phyloP scores from a whole-genome alignment of 1,284 basidiomycete species.

The Ustilago nuda region DNA sequence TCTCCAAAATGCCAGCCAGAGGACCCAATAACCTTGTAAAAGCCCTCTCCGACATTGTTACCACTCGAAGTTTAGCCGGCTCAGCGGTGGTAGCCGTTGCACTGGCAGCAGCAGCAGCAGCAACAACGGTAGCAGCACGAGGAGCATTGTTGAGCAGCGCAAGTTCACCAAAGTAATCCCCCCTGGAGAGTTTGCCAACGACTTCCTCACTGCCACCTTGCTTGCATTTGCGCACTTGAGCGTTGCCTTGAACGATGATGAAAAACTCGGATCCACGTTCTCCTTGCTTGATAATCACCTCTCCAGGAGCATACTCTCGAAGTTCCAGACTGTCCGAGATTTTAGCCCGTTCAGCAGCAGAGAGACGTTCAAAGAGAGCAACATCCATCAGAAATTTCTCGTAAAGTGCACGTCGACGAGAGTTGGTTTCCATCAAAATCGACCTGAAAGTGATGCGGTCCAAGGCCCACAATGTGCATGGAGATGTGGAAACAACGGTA shows the following conservation, averaged over 20 bases:
- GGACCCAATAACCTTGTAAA: slow-evolving; percentile 95
- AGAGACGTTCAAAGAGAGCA: slow-evolving; percentile 84
- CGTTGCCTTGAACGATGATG: slow-evolving; percentile 93
- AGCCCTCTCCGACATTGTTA: slow-evolving; percentile 89
- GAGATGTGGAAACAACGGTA: slow-evolving; percentile 85
- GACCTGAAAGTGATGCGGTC: slow-evolving; percentile 98
- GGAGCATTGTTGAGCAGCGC: slow-evolving; percentile 86
- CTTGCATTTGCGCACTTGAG: slow-evolving; percentile 83
- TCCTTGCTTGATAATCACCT: slow-evolving; percentile 88
- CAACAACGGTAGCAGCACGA: slow-evolving; percentile 92
- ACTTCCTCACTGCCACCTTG: slow-evolving; percentile 70
- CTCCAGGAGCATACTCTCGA: slow-evolving; percentile 82
- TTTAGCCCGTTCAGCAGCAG: slow-evolving; percentile 89
- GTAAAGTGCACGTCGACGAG: slow-evolving; percentile 88
- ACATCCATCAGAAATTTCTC: slow-evolving; percentile 95
- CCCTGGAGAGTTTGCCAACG: slow-evolving; percentile 83
- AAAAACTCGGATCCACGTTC: slow-evolving; percentile 97
- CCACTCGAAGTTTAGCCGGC: slow-evolving; percentile 74
- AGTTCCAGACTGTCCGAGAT: slow-evolving; percentile 94
- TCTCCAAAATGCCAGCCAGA: slow-evolving; percentile 85
- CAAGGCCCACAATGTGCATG: slow-evolving; percentile 89
- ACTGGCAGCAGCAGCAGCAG: slow-evolving; percentile 71
- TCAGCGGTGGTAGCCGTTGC: slow-evolving; percentile 59
- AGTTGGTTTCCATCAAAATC: slow-evolving; percentile 76
- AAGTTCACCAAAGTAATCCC: slow-evolving; percentile 97